These are phyloP conservation scores for Murraya koenigii DNA, from an alignment of 345 rosid genomes.

Conservation along the genomic window DNA sequence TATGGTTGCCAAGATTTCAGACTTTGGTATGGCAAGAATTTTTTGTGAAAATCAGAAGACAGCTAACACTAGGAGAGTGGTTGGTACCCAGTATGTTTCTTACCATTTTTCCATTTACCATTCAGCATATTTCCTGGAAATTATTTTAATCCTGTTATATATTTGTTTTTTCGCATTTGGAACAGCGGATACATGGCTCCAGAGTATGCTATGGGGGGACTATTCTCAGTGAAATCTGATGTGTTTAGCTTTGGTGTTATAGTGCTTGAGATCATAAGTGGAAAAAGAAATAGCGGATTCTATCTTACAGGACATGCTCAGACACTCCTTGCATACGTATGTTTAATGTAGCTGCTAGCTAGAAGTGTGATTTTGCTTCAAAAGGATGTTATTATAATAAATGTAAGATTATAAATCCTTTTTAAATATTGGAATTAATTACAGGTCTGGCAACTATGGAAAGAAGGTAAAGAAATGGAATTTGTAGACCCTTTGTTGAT, in stretches of 20 bases:
- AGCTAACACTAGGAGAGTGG: slow-evolving; percentile 27
- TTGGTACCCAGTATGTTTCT: slow-evolving; percentile 34
- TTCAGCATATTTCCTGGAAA: not conserved
- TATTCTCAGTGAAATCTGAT: slow-evolving; percentile 42
- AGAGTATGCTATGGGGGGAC: slow-evolving; percentile 40
- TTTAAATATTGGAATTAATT: not conserved
- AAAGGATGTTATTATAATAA: not conserved
- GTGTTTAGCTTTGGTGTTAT: slow-evolving; percentile 51
- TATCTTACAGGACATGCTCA: slow-evolving; percentile 21
- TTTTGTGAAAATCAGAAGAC: slow-evolving; percentile 20
- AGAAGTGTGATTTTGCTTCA: not conserved
- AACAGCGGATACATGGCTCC: slow-evolving; percentile 50
- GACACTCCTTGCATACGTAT: slow-evolving; percentile 21
- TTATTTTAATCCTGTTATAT: not conserved
- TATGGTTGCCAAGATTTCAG: slow-evolving; percentile 49
- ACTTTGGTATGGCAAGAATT: slow-evolving; percentile 44
- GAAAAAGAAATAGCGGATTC: slow-evolving; percentile 26
- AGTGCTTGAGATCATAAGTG: slow-evolving; percentile 39
- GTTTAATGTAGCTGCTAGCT: not conserved
- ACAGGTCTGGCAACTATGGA: slow-evolving; percentile 52
- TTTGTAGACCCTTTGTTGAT: slow-evolving; percentile 32
- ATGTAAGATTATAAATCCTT: no score
- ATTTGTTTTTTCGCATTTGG: not conserved
- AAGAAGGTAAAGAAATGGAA: slow-evolving; percentile 35
- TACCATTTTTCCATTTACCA: not conserved